A percentile compares a stretch with the other conserved stretches of the same genome.
These are phyloP conservation scores for Fusarium cyanostomum DNA, from an alignment of 2,329 filamentous ascomycete genomes.

Conservation along the genomic window DNA sequence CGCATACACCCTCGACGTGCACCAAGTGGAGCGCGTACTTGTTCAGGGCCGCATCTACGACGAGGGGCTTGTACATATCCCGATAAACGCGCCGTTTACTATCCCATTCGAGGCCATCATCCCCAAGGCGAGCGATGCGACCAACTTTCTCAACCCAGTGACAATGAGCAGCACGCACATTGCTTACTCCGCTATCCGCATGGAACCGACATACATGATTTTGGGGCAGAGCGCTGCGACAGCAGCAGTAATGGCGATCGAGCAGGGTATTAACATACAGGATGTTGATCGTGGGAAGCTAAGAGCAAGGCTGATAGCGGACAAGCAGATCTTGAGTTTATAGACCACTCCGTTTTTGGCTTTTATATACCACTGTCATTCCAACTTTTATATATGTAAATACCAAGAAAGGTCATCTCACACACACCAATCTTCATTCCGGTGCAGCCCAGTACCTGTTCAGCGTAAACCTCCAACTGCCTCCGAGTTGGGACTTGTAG, in stretches of 20 bases:
- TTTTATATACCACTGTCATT: neutral
- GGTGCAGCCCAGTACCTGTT: no score
- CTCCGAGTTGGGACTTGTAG: no score
- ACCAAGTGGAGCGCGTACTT: slow-evolving; percentile 28
- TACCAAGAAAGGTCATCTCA: no score
- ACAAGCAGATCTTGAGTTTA: slow-evolving; percentile 20
- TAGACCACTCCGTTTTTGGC: neutral
- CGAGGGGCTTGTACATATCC: slow-evolving; percentile 30
- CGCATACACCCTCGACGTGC: slow-evolving; percentile 26
- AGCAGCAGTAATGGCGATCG: slow-evolving; percentile 29
- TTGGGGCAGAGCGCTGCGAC: slow-evolving; percentile 31
- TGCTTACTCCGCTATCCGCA: slow-evolving; percentile 26
- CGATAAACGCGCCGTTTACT: slow-evolving; percentile 21
- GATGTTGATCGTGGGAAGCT: slow-evolving; percentile 19
- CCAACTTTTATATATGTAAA: no score
- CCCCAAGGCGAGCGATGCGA: slow-evolving; percentile 13
- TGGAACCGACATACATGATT: slow-evolving; percentile 34
- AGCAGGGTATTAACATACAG: slow-evolving; percentile 27
- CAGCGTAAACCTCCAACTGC: no score
- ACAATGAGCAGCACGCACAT: slow-evolving; percentile 30
- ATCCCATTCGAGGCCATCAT: slow-evolving; percentile 20
- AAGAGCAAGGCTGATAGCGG: slow-evolving; percentile 20
- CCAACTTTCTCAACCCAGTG: slow-evolving; percentile 31
- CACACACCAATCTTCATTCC: no score
- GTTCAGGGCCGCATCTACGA: slow-evolving; percentile 17